Percentiles rank a stretch among this genome's conserved stretches.
These are phyloP conservation scores for Isoetes taiwanensis DNA, from an alignment of 75 land plant species.

Conservation along the genomic window DNA sequence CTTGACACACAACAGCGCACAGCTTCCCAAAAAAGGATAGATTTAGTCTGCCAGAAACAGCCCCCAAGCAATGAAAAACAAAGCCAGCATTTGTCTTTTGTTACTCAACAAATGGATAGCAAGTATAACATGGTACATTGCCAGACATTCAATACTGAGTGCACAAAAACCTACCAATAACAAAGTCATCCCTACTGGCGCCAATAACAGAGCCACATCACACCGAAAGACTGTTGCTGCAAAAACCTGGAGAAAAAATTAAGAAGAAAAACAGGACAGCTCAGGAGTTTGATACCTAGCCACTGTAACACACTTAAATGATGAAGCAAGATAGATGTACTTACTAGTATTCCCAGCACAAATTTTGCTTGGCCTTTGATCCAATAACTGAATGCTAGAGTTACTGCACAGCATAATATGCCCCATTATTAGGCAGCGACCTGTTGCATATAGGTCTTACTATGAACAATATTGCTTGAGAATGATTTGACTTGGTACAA, in stretches of 20 bases:
- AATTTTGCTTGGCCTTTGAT: slow-evolving; percentile 34
- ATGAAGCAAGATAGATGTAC: neutral
- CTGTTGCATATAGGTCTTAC: no score
- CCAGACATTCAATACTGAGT: no score
- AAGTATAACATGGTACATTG: no score
- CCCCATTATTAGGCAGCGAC: no score
- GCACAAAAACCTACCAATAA: slow-evolving; percentile 42
- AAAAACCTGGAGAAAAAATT: slow-evolving; percentile 63
- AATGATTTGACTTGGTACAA: no score
- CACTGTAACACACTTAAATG: neutral
- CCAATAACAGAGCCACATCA: slow-evolving; percentile 67
- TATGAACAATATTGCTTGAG: no score
- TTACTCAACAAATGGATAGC: no score
- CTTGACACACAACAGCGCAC: slow-evolving; percentile 39
- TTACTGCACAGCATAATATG: no score
- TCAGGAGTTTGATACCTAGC: no score
- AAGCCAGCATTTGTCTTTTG: no score
- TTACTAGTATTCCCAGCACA: slow-evolving; percentile 60
- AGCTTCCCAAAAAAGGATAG: slow-evolving; percentile 47
- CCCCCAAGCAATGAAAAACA: no score
- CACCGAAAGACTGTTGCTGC: slow-evolving; percentile 78
- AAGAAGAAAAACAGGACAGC: no score
- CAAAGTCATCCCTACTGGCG: slow-evolving; percentile 63
- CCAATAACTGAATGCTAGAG: slow-evolving; percentile 70
- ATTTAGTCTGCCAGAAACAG: slow-evolving; percentile 66